Percentiles rank a stretch among this genome's conserved stretches.
Conservation (phyloP, 2,329 filamentous ascomycete species). For the Aspergillus fumigatiaffinis region DNA sequence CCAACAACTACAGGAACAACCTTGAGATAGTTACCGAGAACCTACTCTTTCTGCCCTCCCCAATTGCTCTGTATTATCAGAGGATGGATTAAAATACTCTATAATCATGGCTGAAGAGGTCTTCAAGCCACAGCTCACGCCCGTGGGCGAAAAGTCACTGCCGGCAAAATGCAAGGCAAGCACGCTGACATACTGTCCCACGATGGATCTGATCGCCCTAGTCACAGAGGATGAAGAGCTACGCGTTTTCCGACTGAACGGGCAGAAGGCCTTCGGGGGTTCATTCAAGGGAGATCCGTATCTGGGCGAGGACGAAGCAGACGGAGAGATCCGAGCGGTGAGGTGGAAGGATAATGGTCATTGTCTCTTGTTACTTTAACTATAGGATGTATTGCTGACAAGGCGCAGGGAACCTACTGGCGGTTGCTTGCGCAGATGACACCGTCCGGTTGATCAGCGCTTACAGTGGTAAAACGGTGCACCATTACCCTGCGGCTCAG, state of each 20-base stretch:
- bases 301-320: conserved; percentile 41
- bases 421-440: conserved; percentile 79
- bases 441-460: conserved; percentile 71
- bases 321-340: conserved; percentile 42
- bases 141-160: conserved; percentile 39
- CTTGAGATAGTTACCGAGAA: not conserved
- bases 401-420: conserved; percentile 60
- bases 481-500: conserved; percentile 54
- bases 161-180: conserved; percentile 40
- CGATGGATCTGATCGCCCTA: conserved; percentile 75
- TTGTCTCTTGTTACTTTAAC: conserved; percentile 6
- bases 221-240: conserved; percentile 65
- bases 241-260: conserved; percentile 72
- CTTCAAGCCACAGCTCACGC: conserved; percentile 31
- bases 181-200: conserved; percentile 71
- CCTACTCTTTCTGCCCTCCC: not conserved
- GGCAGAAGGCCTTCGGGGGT: conserved; percentile 62
- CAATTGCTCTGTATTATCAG: not conserved
- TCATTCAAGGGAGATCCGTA: conserved; percentile 38
- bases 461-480: conserved; percentile 76
- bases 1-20: conserved; percentile 5
- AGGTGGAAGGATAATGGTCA: conserved; percentile 67
- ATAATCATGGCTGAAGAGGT: conserved; percentile 21
- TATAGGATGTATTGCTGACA: not conserved
- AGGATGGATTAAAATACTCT: conserved; percentile 22